Evolutionary conservation across 805 yeast species (phyloP).

Genomic region (Ogataea trehalophila): DNA sequence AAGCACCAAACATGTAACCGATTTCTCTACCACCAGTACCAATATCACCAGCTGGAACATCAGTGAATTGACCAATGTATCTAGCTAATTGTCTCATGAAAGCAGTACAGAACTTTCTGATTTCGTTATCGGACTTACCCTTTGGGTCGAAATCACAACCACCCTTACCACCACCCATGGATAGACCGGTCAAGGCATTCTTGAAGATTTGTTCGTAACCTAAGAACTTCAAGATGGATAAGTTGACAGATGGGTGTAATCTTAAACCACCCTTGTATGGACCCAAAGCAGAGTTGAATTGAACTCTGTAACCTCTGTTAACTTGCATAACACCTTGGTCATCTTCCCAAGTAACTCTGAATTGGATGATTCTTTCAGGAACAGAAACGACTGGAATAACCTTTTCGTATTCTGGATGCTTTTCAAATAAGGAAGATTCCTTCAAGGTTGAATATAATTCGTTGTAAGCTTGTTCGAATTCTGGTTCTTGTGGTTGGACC

Average conservation of each 20-base stretch:
- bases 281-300: conserved; percentile 96
- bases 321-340: conserved; percentile 89
- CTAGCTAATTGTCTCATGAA: conserved; percentile 95
- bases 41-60: conserved; percentile 99
- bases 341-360: conserved; percentile 98
- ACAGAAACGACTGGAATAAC: conserved; percentile 86
- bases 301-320: conserved; percentile 97
- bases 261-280: conserved; percentile 99
- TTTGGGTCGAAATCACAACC: conserved; percentile 98
- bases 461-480: conserved; percentile 97
- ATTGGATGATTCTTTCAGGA: conserved; percentile 94
- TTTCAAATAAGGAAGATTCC: conserved; percentile 84
- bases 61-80: conserved; percentile 95
- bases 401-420: conserved; percentile 85
- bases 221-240: conserved; percentile 90
- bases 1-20: conserved; percentile 95
- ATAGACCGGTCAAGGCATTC: conserved; percentile 94
- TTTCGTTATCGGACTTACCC: conserved; percentile 88
- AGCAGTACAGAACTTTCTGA: conserved; percentile 93
- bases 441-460: conserved; percentile 85
- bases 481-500: conserved; percentile 93
- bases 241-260: conserved; percentile 95
- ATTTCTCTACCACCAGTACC: conserved; percentile 97
- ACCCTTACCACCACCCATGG: conserved; percentile 99
- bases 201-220: conserved; percentile 99